Evolutionary conservation across 2,329 filamentous ascomycete species (phyloP).

Genomic region (Dactylellina leptospora): DNA sequence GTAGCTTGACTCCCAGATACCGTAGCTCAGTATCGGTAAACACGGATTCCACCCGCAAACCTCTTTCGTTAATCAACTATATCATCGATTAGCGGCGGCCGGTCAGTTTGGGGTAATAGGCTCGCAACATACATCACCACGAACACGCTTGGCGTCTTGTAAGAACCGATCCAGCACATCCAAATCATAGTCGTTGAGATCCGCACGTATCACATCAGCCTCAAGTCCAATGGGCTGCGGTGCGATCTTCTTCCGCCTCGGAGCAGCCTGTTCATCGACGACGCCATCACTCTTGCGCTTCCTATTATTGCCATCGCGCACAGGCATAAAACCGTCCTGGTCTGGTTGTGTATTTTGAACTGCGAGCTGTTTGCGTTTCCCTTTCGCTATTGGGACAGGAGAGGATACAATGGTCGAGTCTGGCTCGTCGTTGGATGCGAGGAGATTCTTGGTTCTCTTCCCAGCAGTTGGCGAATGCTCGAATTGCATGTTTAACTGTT

Average conservation of each 20-base stretch:
- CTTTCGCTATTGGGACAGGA: constrained; percentile 61
- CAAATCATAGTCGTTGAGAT: constrained; percentile 69
- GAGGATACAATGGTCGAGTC: constrained; percentile 75
- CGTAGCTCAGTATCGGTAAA: constrained; percentile 76
- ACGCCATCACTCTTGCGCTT: constrained; percentile 56
- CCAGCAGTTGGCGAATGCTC: constrained; percentile 54
- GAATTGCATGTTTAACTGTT: constrained; percentile 58
- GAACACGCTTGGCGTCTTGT: constrained; percentile 68
- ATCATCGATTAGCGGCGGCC: neutral
- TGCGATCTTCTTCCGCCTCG: constrained; percentile 57
- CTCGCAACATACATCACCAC: constrained; percentile 65
- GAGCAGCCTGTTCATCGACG: constrained; percentile 60
- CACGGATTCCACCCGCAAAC: constrained; percentile 61
- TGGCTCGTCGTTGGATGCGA: constrained; percentile 64
- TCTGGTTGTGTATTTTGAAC: constrained; percentile 56
- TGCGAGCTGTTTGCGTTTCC: constrained; percentile 51
- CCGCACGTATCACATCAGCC: constrained; percentile 64
- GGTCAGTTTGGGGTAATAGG: neutral
- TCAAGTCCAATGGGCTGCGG: constrained; percentile 70
- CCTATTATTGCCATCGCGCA: constrained; percentile 56
- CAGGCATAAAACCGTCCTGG: constrained; percentile 42
- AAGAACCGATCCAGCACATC: constrained; percentile 74
- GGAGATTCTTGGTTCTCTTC: constrained; percentile 58
- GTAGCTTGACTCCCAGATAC: constrained; percentile 77
- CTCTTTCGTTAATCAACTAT: constrained; percentile 39